These are phyloP conservation scores for Spinacia oleracea DNA, from an alignment of 179 eudicot genomes.

Conservation along the genomic window DNA sequence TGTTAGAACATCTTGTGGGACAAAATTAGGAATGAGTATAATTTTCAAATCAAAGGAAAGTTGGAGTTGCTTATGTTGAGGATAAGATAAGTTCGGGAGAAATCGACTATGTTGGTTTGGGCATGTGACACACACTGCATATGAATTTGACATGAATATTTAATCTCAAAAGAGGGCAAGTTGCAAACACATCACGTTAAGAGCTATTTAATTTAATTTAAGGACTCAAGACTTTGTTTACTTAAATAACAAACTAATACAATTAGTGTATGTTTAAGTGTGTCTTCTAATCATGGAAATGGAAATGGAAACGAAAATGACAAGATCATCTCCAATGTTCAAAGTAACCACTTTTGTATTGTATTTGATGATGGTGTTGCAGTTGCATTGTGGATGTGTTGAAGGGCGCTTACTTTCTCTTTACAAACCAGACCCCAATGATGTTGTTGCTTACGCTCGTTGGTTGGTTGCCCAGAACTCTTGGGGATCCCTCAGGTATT, in stretches of 20 bases:
- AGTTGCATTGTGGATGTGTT: slow-evolving; percentile 9
- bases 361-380: background rate
- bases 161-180: background rate
- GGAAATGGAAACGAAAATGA: slow-evolving; percentile 5
- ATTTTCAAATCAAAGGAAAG: no score
- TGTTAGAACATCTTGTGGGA: no score
- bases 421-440: slow-evolving; percentile 37
- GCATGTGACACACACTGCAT: no score
- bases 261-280: no score
- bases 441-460: slow-evolving; percentile 52
- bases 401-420: slow-evolving; percentile 38
- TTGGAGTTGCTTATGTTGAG: no score
- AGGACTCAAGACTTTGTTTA: background rate
- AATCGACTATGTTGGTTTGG: no score
- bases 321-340: background rate
- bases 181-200: background rate
- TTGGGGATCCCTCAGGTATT: slow-evolving; percentile 61
- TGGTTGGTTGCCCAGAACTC: slow-evolving; percentile 60
- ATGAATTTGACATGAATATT: background rate
- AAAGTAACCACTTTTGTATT: background rate
- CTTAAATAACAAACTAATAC: no score
- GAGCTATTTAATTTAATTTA: background rate
- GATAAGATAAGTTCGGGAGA: no score
- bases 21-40: no score
- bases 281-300: background rate